Conservation (phyloP, 73 alveolate species). For the Strombidium stylifer region DNA sequence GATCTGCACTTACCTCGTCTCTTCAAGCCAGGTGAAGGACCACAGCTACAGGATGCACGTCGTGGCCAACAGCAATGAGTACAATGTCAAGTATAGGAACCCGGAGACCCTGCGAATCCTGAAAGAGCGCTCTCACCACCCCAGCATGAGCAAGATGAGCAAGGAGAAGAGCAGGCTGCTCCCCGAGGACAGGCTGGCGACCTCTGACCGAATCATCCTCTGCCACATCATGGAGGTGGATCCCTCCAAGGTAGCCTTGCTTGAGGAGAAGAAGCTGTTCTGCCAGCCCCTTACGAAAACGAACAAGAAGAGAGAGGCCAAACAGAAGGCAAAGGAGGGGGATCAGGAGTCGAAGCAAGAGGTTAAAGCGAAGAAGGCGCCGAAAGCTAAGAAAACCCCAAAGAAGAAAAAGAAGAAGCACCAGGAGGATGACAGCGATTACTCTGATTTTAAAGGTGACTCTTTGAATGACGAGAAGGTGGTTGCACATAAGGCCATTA, state of each 20-base stretch:
- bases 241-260: background rate
- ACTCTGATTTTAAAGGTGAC: too few relatives aligned
- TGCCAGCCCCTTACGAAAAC: background rate
- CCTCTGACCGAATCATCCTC: constrained; percentile 10
- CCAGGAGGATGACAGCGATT: background rate
- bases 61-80: constrained; percentile 14
- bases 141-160: background rate
- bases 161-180: constrained; percentile 1
- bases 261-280: background rate
- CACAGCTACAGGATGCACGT: constrained; percentile 29
- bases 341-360: background rate
- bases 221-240: constrained; percentile 24
- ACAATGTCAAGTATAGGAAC: background rate
- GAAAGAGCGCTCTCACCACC: background rate
- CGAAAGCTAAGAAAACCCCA: background rate
- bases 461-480: too few relatives aligned
- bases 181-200: background rate
- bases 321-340: background rate
- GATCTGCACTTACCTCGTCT: constrained; percentile 55
- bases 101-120: background rate
- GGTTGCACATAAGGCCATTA: too few relatives aligned
- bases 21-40: constrained; percentile 27
- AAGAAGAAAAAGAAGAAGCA: background rate
- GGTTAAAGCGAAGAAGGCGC: background rate
- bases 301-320: background rate